phyloP scores from a whole-genome alignment of 768 basidiomycete species.

The Inosperma sp. region DNA sequence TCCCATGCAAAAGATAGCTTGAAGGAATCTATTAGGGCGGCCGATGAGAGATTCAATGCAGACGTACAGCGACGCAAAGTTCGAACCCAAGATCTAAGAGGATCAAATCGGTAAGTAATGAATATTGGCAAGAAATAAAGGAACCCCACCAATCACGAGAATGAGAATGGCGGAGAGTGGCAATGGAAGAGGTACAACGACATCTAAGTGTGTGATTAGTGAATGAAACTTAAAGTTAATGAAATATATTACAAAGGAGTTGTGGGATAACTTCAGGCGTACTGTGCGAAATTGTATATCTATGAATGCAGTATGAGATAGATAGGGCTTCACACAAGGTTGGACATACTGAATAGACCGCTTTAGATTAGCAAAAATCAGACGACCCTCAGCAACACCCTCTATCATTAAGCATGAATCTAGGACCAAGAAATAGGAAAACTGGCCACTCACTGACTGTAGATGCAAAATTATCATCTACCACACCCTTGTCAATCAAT shows the following conservation, averaged over 20 bases:
- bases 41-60: background rate
- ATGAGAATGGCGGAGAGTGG: slow-evolving; percentile 67
- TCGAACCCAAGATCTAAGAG: slow-evolving; percentile 64
- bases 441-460: slow-evolving; percentile 52
- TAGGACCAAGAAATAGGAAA: background rate
- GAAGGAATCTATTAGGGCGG: background rate
- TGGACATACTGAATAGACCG: slow-evolving; percentile 57
- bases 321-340: background rate
- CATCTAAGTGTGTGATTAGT: slow-evolving; percentile 37
- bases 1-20: slow-evolving; percentile 73
- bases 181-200: slow-evolving; percentile 62
- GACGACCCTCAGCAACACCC: slow-evolving; percentile 64
- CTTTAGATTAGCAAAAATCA: slow-evolving; percentile 68
- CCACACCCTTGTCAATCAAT: background rate
- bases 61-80: slow-evolving; percentile 56
- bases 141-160: slow-evolving; percentile 57
- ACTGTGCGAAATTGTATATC: slow-evolving; percentile 62
- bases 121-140: background rate
- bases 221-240: background rate
- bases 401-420: slow-evolving; percentile 30
- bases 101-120: background rate
- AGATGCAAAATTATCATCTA: slow-evolving; percentile 70
- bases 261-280: slow-evolving; percentile 69
- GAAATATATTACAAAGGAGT: slow-evolving; percentile 52
- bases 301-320: slow-evolving; percentile 24